Evolutionary conservation across 805 yeast species (phyloP).

Genomic region (Zygoascus biomembranicola): DNA sequence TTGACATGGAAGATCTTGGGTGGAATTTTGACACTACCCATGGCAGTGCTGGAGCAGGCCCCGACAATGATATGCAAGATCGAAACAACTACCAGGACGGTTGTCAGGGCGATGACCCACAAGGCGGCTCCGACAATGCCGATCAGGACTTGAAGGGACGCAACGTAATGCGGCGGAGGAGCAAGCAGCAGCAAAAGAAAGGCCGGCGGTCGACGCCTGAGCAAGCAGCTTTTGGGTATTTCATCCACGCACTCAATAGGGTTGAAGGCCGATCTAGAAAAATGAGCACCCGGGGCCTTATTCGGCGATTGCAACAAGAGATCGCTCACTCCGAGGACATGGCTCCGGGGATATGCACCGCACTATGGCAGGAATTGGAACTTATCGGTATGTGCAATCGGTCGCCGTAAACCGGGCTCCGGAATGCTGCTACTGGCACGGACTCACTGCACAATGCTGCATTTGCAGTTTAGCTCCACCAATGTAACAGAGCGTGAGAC

Average conservation of each 20-base stretch:
- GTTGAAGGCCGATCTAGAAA: slow-evolving; percentile 7
- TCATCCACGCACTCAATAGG: slow-evolving; percentile 7
- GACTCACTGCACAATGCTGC: no score
- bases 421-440: no score
- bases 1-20: not conserved
- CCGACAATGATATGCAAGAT: not conserved
- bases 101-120: not conserved
- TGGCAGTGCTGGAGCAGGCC: not conserved
- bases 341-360: slow-evolving; percentile 11
- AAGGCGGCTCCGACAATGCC: not conserved
- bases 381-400: not conserved
- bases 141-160: not conserved
- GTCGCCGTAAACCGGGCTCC: no score
- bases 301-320: slow-evolving; percentile 2
- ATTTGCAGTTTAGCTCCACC: no score
- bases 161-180: not conserved
- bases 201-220: not conserved
- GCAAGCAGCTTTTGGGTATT: slow-evolving; percentile 2
- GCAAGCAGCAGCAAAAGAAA: no score
- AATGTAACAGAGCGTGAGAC: no score
- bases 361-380: slow-evolving; percentile 10
- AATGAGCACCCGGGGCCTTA: not conserved
- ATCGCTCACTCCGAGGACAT: slow-evolving; percentile 3
- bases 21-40: not conserved
- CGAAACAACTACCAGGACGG: not conserved